phyloP scores from a whole-genome alignment of 148 eudicot genomes.

The Talinum fruticosum region DNA sequence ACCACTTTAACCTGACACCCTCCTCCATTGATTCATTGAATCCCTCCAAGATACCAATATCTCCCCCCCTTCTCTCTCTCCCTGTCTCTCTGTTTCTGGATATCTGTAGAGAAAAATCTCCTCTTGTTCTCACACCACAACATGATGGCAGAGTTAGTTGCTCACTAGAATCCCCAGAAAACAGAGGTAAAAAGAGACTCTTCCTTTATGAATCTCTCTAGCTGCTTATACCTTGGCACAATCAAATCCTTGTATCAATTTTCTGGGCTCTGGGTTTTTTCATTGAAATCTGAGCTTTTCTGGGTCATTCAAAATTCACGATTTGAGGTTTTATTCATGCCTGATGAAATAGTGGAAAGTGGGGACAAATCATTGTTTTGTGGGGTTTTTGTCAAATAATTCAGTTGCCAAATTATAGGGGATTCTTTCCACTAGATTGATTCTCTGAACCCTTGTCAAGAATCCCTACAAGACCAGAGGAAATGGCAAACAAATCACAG shows the following conservation, averaged over 20 bases:
- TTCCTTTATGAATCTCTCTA: background rate
- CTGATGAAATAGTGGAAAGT: background rate
- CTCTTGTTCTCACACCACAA: background rate
- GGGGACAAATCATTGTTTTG: background rate
- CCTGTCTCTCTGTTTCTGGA: background rate
- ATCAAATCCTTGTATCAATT: background rate
- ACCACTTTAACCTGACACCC: too few species aligned
- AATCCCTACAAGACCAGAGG: too few species aligned
- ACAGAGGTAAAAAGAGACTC: background rate
- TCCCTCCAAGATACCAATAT: background rate
- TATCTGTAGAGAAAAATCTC: background rate
- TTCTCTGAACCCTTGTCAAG: too few species aligned
- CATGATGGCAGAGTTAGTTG: background rate
- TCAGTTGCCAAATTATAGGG: too few species aligned
- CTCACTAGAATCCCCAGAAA: background rate
- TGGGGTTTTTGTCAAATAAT: too few species aligned
- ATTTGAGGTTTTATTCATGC: background rate
- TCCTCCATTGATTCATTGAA: too few species aligned
- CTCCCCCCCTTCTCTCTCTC: background rate
- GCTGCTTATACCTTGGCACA: background rate
- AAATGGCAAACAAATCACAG: constrained; percentile 26
- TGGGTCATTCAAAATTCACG: background rate
- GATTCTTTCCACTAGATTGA: background rate
- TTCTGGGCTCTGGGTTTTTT: constrained; percentile 19
- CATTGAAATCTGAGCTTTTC: constrained; percentile 1